Base-by-base conservation (phyloP, 2,329 filamentous ascomycete genomes). In the Alternaria novae-zelandiae region DNA sequence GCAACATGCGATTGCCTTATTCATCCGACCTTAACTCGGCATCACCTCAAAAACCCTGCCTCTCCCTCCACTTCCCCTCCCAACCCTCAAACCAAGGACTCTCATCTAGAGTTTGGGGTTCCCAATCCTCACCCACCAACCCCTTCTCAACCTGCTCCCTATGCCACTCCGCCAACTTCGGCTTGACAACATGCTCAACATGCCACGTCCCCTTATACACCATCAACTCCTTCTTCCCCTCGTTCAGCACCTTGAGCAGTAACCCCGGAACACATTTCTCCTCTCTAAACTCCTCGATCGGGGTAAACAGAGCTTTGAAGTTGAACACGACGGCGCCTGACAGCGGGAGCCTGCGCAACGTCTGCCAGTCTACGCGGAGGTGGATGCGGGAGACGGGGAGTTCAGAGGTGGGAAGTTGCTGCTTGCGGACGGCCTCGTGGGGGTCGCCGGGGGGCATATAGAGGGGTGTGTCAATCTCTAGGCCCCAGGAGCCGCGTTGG, bases 331-430 rank as follows among this genome's bases (percentile, higher is more conserved):
- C 83, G 0, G 86, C 90, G 0, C 87, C 92, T 0, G 90, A 93
- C 0, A 97, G 82, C 0, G 93, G 93, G 0, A 97, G 81, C 3
- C 93, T 87, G 2, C 93, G 88, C 5, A 97, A 82, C 0, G 93
- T 97, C 79, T 97, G 94, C 92, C 93, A 96, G 78, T 97, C 93
- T 2, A 96, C 92, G 5, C 93, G 87, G 2, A 97, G 82, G 64
- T 90, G 82, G 66, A 91, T 83, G 32, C 91, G 86, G 0, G 87
- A 83, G 3, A 88, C 74, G 1, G 80, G 81, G 6, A 95, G 81
- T 20, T 82, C 79, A 0, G 85, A 81, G 50, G 87, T 83, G 13
- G 59, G 41, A 2, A 46, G 26, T 66, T 94, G 91, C 0, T 80
- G 75, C 1, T 84, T 80, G 17, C 91, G 87, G 32, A 88, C 83